Evolutionary conservation across 495 filamentous ascomycete genomes (phyloP), one percentile per base, ranked within the genome.

Genomic region (Hamigera avellanea): DNA sequence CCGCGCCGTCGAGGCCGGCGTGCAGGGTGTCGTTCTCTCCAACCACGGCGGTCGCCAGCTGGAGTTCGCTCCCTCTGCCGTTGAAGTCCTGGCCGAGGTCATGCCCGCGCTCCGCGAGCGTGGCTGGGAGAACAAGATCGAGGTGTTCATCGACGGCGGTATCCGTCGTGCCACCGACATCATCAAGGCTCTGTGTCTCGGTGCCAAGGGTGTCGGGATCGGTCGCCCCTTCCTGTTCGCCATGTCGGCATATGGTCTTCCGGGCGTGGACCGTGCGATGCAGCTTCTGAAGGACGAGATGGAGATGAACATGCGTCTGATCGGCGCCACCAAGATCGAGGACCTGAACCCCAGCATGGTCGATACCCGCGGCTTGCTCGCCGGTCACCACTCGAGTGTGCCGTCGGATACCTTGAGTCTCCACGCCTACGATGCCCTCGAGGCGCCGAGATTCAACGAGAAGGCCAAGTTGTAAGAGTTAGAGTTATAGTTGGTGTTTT

Each of bases 21-120:
- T 93, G 8, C 80, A 93, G 45, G 91, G 87, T 42, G 88, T 95
- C 29, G 91, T 98, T 16, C 75, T 98, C 31, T 93, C 85, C 33
- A 98, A 98, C 66, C 91, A 98, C 66, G 91, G 91, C 40, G 91
- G 91, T 15, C 75, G 91, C n/a, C 91, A 98, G 61, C 85, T 98
- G 33, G 91, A 98, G 45, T 87, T 86, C 45, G 78, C 91, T 1
- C 78, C 81, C 19, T 91, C 84, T 0, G 93, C 76, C n/a, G 78
- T 96, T 47, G 91, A 98, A 56, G 71, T 98, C 1, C 73, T 98
- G 7, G 85, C 91, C 14, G 91, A 98, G 67, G 88, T 94, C 10
- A 94, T 96, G 87, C 88, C 91, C 3, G 81, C 85, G 21, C 74
- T 98, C 31, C 78, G 86, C 19, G 75, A 84, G 50, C 76, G 81